A percentile compares a stretch with the other conserved stretches of the same genome.
phyloP scores from a whole-genome alignment of 2,329 filamentous ascomycete species.

The Verruconis gallopava region DNA sequence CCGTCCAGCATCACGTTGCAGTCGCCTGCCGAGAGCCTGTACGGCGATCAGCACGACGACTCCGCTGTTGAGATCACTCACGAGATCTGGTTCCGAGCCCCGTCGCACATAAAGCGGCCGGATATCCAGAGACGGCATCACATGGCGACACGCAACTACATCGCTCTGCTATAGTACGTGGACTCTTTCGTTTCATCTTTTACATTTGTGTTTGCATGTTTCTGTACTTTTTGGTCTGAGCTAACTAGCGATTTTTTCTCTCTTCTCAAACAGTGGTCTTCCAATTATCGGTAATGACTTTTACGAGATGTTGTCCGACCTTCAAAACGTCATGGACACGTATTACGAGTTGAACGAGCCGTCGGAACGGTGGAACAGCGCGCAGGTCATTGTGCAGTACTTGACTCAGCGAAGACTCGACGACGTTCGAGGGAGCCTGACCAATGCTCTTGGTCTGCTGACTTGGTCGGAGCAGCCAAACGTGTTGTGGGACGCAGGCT shows the following conservation, averaged over 20 bases:
- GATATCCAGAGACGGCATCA: slow-evolving; percentile 43
- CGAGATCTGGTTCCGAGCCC: slow-evolving; percentile 50
- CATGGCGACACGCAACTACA: slow-evolving; percentile 55
- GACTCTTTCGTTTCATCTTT: too few species aligned
- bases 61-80: slow-evolving; percentile 19
- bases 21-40: background rate
- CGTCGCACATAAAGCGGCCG: slow-evolving; percentile 33
- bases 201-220: too few species aligned
- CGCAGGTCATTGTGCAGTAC: slow-evolving; percentile 49
- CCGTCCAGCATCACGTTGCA: background rate
- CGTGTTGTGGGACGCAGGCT: slow-evolving; percentile 53
- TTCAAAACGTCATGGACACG: slow-evolving; percentile 46
- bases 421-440: slow-evolving; percentile 48
- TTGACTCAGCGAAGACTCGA: slow-evolving; percentile 47
- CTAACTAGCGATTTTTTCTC: slow-evolving; percentile 24
- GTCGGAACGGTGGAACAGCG: slow-evolving; percentile 31
- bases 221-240: too few species aligned
- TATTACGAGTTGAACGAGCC: slow-evolving; percentile 36
- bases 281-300: slow-evolving; percentile 53
- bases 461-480: slow-evolving; percentile 52
- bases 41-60: background rate
- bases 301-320: slow-evolving; percentile 48
- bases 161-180: slow-evolving; percentile 45
- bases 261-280: slow-evolving; percentile 20
- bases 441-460: slow-evolving; percentile 47